A percentile compares a stretch with the other conserved stretches of the same genome.
Conservation (phyloP, 1,139 yeast genomes). For the Saccharomyces hybrid region DNA sequence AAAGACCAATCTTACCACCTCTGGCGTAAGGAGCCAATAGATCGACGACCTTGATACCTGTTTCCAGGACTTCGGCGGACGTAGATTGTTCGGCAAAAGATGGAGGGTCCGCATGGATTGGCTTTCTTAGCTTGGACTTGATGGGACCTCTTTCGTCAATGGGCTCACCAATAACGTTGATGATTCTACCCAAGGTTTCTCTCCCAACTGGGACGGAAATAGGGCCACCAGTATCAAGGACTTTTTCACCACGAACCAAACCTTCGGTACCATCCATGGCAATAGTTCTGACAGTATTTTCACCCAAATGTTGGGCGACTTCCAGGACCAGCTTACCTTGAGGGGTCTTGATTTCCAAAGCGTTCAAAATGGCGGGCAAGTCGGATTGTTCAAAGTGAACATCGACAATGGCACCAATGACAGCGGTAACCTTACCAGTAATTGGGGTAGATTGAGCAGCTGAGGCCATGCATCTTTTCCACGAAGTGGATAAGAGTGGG, state of each 20-base stretch:
- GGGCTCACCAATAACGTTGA: conserved; percentile 98
- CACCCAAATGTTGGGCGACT: conserved; percentile 99
- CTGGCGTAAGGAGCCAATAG: conserved; percentile 99
- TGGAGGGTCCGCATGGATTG: conserved; percentile 98
- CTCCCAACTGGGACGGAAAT: conserved; percentile 98
- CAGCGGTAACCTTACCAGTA: conserved; percentile 91
- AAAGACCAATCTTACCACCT: conserved; percentile 99
- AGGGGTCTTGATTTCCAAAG: conserved; percentile 74
- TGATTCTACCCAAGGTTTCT: conserved; percentile 97
- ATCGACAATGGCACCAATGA: conserved; percentile 99
- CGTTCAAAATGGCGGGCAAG: conserved; percentile 95
- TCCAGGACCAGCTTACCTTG: conserved; percentile 79
- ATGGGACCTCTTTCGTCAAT: conserved; percentile 99
- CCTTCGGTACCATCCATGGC: conserved; percentile 99
- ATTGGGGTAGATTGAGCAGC: conserved; percentile 68
- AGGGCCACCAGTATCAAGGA: conserved; percentile 94
- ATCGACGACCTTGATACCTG: conserved; percentile 99
- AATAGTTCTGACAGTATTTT: conserved; percentile 98
- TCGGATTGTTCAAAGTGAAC: conserved; percentile 97
- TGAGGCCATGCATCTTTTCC: conserved; percentile 80
- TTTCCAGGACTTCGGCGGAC: conserved; percentile 94
- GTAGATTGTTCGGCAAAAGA: conserved; percentile 94
- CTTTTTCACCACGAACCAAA: conserved; percentile 94
- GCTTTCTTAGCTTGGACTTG: conserved; percentile 83
- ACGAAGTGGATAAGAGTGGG: conserved; percentile 38